Evolutionary conservation across 768 basidiomycete genomes (phyloP).

Genomic region (Neoboletus subvelutipes): DNA sequence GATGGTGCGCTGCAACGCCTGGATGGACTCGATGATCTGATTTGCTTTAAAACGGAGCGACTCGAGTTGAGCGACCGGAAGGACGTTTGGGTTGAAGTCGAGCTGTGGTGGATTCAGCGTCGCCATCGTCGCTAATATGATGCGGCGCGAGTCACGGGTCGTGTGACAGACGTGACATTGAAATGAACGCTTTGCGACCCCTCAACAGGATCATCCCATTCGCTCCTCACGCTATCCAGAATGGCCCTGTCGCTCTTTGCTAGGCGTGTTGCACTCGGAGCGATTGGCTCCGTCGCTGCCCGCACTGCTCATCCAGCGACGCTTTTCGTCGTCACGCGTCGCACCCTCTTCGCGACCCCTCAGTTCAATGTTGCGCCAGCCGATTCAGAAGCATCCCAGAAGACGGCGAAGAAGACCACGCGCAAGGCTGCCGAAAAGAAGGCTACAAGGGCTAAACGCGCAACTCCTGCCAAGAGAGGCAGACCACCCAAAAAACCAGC

Average conservation of each 20-base stretch:
- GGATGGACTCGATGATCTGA: conserved; percentile 78
- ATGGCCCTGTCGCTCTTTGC: conserved; percentile 20
- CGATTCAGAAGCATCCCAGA: not conserved
- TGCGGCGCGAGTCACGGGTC: conserved; percentile 13
- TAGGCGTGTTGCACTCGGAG: not conserved
- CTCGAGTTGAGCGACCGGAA: conserved; percentile 71
- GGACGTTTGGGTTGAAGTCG: conserved; percentile 31
- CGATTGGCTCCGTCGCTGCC: not conserved
- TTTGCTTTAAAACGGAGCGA: conserved; percentile 74
- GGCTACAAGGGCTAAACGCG: not conserved
- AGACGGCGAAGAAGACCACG: not conserved
- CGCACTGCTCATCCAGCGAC: not conserved
- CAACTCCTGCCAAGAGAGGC: conserved; percentile 8
- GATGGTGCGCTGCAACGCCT: conserved; percentile 60
- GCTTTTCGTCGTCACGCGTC: conserved; percentile 17
- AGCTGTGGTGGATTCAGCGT: no score
- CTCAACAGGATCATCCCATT: no score
- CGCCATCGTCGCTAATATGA: no score
- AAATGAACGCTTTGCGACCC: not conserved
- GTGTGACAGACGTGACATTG: conserved; percentile 24
- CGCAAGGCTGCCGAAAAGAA: conserved; percentile 7
- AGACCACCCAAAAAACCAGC: conserved; percentile 1
- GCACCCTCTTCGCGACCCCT: conserved; percentile 27
- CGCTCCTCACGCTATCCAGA: not conserved
- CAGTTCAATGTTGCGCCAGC: conserved; percentile 11